Evolutionary conservation across 805 yeast genomes (phyloP).

Genomic region (Deakozyma indianensis): DNA sequence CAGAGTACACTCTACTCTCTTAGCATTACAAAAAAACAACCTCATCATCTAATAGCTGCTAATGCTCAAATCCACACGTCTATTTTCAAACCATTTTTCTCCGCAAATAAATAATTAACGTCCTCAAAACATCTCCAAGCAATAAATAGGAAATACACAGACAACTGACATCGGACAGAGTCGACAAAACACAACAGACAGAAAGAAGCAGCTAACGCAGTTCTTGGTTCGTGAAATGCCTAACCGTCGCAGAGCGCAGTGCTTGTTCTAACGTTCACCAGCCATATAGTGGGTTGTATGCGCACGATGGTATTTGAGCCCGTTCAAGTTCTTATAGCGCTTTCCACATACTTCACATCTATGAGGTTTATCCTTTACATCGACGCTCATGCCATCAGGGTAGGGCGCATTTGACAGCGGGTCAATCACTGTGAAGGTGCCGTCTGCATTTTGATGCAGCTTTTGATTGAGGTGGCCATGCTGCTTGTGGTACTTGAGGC

Average conservation of each 20-base stretch:
- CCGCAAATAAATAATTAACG: constrained; percentile 1
- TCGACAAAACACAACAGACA: no score
- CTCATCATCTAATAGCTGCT: no score
- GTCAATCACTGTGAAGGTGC: constrained; percentile 81
- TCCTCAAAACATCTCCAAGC: neutral
- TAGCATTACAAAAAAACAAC: no score
- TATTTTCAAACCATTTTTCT: neutral
- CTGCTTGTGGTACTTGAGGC: constrained; percentile 83
- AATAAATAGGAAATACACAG: neutral
- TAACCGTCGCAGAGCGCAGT: no score
- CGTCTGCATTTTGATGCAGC: constrained; percentile 79
- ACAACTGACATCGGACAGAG: no score
- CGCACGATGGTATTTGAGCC: constrained; percentile 92
- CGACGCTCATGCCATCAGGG: constrained; percentile 88
- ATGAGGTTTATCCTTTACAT: constrained; percentile 86
- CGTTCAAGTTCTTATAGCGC: constrained; percentile 89
- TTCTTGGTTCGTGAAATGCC: no score
- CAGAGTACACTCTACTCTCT: no score
- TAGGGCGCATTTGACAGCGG: constrained; percentile 72
- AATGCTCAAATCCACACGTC: no score
- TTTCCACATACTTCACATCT: constrained; percentile 98
- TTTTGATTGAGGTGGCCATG: constrained; percentile 98
- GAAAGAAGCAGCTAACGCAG: no score
- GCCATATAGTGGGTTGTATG: constrained; percentile 75
- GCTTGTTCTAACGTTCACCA: no score